These are phyloP conservation scores for Penicillium lagena DNA, from an alignment of 495 filamentous ascomycete genomes.

Conservation along the genomic window DNA sequence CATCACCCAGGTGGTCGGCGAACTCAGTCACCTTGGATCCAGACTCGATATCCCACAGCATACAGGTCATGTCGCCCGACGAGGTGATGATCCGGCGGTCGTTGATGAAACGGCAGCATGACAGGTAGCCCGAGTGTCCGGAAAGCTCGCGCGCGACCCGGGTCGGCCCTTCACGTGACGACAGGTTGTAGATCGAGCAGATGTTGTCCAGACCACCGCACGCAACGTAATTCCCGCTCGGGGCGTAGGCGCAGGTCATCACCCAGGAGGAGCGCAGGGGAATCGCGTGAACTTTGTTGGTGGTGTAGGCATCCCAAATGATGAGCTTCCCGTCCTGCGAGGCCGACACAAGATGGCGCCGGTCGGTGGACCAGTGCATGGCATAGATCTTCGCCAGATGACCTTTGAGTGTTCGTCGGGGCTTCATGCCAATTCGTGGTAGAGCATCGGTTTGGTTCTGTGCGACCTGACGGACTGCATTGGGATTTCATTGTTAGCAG, in stretches of 20 bases:
- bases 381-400: conserved; percentile 99
- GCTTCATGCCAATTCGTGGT: conserved; percentile 91
- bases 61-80: conserved; percentile 99
- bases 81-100: conserved; percentile 96
- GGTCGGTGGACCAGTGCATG: conserved; percentile 99
- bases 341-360: conserved; percentile 94
- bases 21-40: conserved; percentile 97
- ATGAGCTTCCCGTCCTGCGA: conserved; percentile 99
- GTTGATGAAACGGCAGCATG: conserved; percentile 98
- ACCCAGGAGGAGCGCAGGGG: conserved; percentile 98
- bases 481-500: not conserved
- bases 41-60: conserved; percentile 99
- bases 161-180: conserved; percentile 90
- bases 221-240: conserved; percentile 95
- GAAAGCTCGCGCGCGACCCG: conserved; percentile 94
- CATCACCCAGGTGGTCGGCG: conserved; percentile 95
- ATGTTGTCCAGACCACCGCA: conserved; percentile 99
- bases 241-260: conserved; percentile 99
- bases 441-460: conserved; percentile 81
- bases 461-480: conserved; percentile 83
- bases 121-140: conserved; percentile 94
- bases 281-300: conserved; percentile 99
- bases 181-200: conserved; percentile 98
- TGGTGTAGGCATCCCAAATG: conserved; percentile 99
- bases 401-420: conserved; percentile 89